Base-by-base conservation (phyloP, 805 yeast species). In the Barnettozyma salicaria region DNA sequence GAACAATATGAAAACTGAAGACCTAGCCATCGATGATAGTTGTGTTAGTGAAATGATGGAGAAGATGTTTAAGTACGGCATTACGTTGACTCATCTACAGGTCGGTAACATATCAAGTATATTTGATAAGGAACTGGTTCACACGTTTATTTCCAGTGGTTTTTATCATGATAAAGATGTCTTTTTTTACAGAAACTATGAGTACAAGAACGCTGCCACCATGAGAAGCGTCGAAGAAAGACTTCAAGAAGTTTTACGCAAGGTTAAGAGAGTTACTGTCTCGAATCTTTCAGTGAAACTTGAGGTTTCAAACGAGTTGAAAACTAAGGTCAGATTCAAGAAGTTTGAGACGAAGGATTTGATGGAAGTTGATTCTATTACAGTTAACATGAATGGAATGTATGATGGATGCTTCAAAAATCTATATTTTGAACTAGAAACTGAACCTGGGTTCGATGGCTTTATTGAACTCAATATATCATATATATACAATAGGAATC, bases 371-470 rank as follows among this genome's bases (percentile, higher is more conserved):
- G n/a, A 19, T 10, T 36, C 32, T 13, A 22, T 31, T 25, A 21
- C n/a, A 2, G 23, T 49, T 8, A 27, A 40, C 7, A 27, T 52
- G 6, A 44, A 46, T 26, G 51, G 44, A 7, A 14, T 53, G 13
- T 39, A 41, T 23, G 56, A 52, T 35, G 58, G 56, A 1, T 44
- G 25, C 27, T 49, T 41, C 36, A 45, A 42, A 13, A 50, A 47
- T 30, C 10, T 37, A 4, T 28, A 23, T 5, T 40, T 50, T 35
- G 52, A 48, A 10, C 28, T 45, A 5, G 42, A 40, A 16, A 14
- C 17, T 5, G 35, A 27, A 7, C 26, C 26, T 6, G 5, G 12
- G n/a, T 17, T 12, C 22, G 4, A 12, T 8, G 14, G 14, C 25
- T 37, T 27, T 21, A 29, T 34, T 16, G 48, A 45, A 17, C 6